Conservation (phyloP, 805 yeast genomes). For the Isabelozyma rhagii region DNA sequence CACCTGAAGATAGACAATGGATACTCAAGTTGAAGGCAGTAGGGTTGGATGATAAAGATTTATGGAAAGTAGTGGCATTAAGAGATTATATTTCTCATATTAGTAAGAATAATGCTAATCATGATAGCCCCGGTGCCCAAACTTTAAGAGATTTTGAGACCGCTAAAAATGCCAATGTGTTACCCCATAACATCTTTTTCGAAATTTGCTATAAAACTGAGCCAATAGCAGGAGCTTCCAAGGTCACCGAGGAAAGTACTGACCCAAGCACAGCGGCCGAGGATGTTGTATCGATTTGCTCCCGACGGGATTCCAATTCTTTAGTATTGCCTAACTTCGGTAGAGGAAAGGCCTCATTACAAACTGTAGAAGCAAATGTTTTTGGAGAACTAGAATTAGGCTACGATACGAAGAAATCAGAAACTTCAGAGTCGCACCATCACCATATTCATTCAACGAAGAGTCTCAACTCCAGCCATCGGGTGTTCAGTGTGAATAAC, state of each 20-base stretch:
- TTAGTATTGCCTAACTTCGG: slow-evolving; percentile 28
- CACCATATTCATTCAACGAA: slow-evolving; percentile 11
- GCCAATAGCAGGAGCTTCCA: slow-evolving; percentile 17
- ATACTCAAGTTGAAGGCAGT: slow-evolving; percentile 63
- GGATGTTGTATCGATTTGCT: slow-evolving; percentile 9
- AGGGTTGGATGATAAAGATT: slow-evolving; percentile 69
- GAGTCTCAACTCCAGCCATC: slow-evolving; percentile 35
- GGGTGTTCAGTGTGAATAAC: slow-evolving; percentile 28
- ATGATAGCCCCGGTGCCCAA: neutral
- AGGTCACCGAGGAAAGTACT: slow-evolving; percentile 18
- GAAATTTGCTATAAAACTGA: slow-evolving; percentile 38
- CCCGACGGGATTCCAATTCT: slow-evolving; percentile 17
- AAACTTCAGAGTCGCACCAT: slow-evolving; percentile 4
- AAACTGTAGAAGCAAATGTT: slow-evolving; percentile 39
- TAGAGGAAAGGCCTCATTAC: slow-evolving; percentile 33
- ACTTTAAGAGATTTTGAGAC: slow-evolving; percentile 2
- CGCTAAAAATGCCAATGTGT: slow-evolving; percentile 8
- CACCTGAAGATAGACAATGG: slow-evolving; percentile 70
- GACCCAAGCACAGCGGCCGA: slow-evolving; percentile 1
- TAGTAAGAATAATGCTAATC: slow-evolving; percentile 23
- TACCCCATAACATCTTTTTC: slow-evolving; percentile 36
- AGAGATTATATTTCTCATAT: slow-evolving; percentile 65
- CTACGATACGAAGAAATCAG: slow-evolving; percentile 12
- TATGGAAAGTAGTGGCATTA: slow-evolving; percentile 79
- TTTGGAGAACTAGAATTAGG: slow-evolving; percentile 44